Evolutionary conservation across 768 basidiomycete genomes (phyloP), one percentile per base, ranked within the genome.

Genomic region (Mycena vitilis): DNA sequence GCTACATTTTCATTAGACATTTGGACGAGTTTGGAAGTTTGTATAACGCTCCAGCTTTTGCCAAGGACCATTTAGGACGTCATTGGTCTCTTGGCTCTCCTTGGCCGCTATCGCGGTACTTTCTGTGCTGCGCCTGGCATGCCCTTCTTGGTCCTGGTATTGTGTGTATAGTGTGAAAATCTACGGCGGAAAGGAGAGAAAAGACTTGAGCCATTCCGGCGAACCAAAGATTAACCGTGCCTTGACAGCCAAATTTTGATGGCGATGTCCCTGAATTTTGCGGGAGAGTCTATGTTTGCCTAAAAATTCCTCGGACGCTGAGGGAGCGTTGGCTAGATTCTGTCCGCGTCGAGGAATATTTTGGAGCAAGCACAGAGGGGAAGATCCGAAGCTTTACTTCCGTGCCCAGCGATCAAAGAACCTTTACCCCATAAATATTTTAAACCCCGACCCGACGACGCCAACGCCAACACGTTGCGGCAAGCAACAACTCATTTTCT

Each of bases 401-500:
- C 52, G 42, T 63, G 23, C 11, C 42, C 44, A 54, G 30, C 60
- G 20, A 63, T 44, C 52, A 37, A 30, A 13, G 30, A 40, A 30
- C 30, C 40, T 40, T 44, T 34, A 34, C 30, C 16, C 37, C 36
- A 42, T 6, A 25, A 40, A 9, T 2, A 36, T 52, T 63, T 63
- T 18, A 38, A 63, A 48, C 60, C 54, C 54, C 49, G 56, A 42
- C 52, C 42, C 53, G 51, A 30, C 20, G 22, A 22, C 51, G 59
- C 58, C 58, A 60, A 66, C 30, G 45, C 15, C 5, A 56, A 68
- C 66, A 62, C 60, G 66, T 68, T 68, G 60, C 25, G n/a, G 15
- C 37, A 25, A 12, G 8, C 37, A 8, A 40, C n/a, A 13, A 44
- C 48, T 16, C 10, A 42, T 64, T 49, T 38, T 49, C 36, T 64